phyloP scores from a whole-genome alignment of 345 rosid species.

The Gossypium turneri region DNA sequence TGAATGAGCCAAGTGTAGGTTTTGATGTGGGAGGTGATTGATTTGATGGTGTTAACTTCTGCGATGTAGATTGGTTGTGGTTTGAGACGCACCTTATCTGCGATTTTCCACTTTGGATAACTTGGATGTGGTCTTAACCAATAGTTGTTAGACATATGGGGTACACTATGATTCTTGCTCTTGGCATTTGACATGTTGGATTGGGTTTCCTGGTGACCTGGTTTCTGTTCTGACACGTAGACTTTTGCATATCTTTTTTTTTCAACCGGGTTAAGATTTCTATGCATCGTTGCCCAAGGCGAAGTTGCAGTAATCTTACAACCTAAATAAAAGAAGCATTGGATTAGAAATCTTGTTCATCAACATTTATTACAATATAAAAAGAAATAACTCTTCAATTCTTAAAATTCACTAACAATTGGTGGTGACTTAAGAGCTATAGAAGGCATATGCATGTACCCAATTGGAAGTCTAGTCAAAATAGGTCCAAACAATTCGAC shows the following conservation, averaged over 20 bases:
- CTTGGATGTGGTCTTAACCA: slow-evolving; percentile 40
- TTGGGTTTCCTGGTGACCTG: slow-evolving; percentile 12
- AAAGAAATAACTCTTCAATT: too few species aligned
- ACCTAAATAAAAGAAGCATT: too few species aligned
- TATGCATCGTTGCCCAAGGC: too few species aligned
- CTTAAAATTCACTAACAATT: too few species aligned
- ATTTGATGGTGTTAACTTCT: slow-evolving; percentile 12
- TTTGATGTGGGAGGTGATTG: slow-evolving; percentile 20
- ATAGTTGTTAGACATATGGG: slow-evolving; percentile 15
- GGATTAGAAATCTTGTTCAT: too few species aligned
- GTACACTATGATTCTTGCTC: neutral
- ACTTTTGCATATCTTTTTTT: neutral
- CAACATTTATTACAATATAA: too few species aligned
- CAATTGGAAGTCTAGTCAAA: too few species aligned
- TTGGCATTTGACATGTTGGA: slow-evolving; percentile 31
- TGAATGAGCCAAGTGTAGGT: slow-evolving; percentile 5
- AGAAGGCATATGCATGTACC: too few species aligned
- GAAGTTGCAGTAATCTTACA: too few species aligned
- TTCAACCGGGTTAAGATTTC: too few species aligned
- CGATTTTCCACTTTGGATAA: slow-evolving; percentile 44
- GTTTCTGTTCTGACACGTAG: slow-evolving; percentile 32
- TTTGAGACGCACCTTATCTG: slow-evolving; percentile 39
- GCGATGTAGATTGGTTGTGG: slow-evolving; percentile 48
- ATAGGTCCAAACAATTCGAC: too few species aligned
- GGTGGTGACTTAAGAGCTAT: too few species aligned